These are phyloP conservation scores for Lolium perenne DNA, from an alignment of 176 grass and related monocot species.

Conservation along the genomic window DNA sequence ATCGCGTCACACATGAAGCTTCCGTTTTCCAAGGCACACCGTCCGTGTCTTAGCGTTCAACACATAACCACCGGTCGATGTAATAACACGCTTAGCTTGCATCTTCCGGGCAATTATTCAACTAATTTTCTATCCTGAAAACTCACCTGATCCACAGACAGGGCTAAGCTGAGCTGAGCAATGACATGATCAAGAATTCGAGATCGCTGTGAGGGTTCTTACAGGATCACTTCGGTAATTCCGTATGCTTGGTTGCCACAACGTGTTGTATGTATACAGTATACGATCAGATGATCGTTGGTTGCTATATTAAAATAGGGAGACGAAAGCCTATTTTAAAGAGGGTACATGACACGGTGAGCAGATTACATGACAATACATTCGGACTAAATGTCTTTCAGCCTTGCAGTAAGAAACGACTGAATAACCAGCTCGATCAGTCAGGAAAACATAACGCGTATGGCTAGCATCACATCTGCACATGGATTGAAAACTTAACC, in stretches of 20 bases:
- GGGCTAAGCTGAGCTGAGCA: slow-evolving; percentile 8
- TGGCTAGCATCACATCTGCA: not conserved
- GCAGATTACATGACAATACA: not conserved
- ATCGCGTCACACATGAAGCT: slow-evolving; percentile 38
- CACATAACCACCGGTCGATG: slow-evolving; percentile 23
- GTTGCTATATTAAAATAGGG: too few relatives aligned
- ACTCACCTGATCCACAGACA: not conserved
- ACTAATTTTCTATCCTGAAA: not conserved
- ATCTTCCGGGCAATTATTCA: slow-evolving; percentile 35
- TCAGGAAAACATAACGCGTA: not conserved
- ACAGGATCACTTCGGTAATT: not conserved
- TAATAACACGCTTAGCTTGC: slow-evolving; percentile 5
- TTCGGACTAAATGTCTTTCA: not conserved
- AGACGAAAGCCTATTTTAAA: too few relatives aligned
- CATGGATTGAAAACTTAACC: not conserved
- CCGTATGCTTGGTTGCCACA: not conserved
- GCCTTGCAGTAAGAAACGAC: not conserved
- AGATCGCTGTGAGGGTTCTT: not conserved
- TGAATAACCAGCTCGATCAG: not conserved
- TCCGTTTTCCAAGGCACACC: not conserved
- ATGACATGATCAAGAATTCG: not conserved
- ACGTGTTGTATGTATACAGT: too few relatives aligned
- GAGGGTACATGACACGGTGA: not conserved
- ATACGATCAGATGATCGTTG: too few relatives aligned
- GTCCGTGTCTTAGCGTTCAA: slow-evolving; percentile 32